Evolutionary conservation across 192 early-diverging fungal genomes (phyloP).

Genomic region (Mortierella alpina): DNA sequence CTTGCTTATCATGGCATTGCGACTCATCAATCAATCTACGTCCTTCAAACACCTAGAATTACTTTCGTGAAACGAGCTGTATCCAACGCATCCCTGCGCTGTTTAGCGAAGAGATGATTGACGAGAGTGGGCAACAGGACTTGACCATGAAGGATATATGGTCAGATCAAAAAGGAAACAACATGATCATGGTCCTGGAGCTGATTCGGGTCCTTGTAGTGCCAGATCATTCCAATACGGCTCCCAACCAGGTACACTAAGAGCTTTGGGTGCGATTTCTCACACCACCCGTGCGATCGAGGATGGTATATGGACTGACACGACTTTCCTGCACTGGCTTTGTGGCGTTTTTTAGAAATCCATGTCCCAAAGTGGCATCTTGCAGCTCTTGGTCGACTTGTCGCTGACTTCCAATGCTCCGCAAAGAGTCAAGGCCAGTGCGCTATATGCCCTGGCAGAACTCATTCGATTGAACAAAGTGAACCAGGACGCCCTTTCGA

Average conservation of each 20-base stretch:
- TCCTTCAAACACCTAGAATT: slow-evolving; percentile 65
- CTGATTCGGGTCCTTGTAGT: slow-evolving; percentile 90
- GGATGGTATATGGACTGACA: background rate
- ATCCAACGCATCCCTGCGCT: slow-evolving; percentile 89
- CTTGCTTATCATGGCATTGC: background rate
- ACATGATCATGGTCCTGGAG: slow-evolving; percentile 89
- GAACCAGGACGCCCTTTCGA: slow-evolving; percentile 84
- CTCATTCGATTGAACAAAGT: slow-evolving; percentile 77
- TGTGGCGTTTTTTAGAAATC: slow-evolving; percentile 63
- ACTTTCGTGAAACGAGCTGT: slow-evolving; percentile 96
- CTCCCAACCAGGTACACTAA: slow-evolving; percentile 79
- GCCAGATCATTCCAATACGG: slow-evolving; percentile 88
- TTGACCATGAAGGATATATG: slow-evolving; percentile 66
- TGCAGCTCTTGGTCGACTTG: slow-evolving; percentile 83
- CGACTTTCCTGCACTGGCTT: background rate
- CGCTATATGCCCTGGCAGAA: slow-evolving; percentile 89
- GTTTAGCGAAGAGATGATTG: slow-evolving; percentile 60
- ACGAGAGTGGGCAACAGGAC: slow-evolving; percentile 56
- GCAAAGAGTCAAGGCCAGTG: slow-evolving; percentile 79
- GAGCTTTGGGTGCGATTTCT: background rate
- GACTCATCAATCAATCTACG: background rate
- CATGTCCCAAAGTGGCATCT: slow-evolving; percentile 85
- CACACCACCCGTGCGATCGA: no score
- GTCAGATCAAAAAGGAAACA: slow-evolving; percentile 86
- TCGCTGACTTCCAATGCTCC: slow-evolving; percentile 82